Percentiles rank a stretch among this genome's conserved stretches.
These are phyloP conservation scores for Botrytis medusae DNA, from an alignment of 2,329 filamentous ascomycete species.

Conservation along the genomic window DNA sequence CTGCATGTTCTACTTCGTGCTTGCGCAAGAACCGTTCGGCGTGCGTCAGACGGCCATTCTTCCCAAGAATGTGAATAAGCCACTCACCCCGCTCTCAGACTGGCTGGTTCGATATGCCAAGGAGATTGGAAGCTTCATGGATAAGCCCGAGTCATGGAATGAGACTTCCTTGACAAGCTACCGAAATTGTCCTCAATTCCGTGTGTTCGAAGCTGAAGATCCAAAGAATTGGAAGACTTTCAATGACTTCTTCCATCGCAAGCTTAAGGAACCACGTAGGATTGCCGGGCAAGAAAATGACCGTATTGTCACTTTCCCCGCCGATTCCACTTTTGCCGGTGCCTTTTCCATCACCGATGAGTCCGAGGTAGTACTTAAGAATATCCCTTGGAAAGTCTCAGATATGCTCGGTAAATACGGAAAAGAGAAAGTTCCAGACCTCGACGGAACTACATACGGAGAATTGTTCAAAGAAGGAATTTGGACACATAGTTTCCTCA, in stretches of 20 bases:
- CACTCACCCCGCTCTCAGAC: constrained; percentile 40
- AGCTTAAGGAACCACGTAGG: constrained; percentile 41
- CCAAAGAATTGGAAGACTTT: constrained; percentile 43
- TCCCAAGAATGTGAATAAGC: constrained; percentile 37
- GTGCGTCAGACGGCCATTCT: constrained; percentile 37
- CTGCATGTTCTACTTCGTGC: constrained; percentile 45
- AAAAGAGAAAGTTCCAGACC: background rate
- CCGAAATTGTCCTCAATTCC: constrained; percentile 38
- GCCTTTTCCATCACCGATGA: constrained; percentile 33
- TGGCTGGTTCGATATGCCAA: constrained; percentile 45
- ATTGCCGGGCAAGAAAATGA: constrained; percentile 41
- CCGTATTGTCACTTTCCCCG: constrained; percentile 45
- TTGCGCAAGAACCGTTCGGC: constrained; percentile 41
- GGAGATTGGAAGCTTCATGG: constrained; percentile 42
- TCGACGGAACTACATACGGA: constrained; percentile 34
- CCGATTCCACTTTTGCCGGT: constrained; percentile 42
- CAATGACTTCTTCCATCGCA: constrained; percentile 45
- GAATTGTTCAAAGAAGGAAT: constrained; percentile 43
- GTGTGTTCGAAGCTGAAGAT: constrained; percentile 38
- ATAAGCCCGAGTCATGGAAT: constrained; percentile 40
- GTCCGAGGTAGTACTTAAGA: constrained; percentile 41
- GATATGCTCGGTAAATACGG: constrained; percentile 37
- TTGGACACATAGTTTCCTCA: constrained; percentile 46
- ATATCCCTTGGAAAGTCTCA: constrained; percentile 42
- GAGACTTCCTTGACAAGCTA: constrained; percentile 40